A percentile compares a stretch with the other conserved stretches of the same genome.
Conservation (phyloP, 2,329 filamentous ascomycete genomes). For the Hypoxylon sp. region DNA sequence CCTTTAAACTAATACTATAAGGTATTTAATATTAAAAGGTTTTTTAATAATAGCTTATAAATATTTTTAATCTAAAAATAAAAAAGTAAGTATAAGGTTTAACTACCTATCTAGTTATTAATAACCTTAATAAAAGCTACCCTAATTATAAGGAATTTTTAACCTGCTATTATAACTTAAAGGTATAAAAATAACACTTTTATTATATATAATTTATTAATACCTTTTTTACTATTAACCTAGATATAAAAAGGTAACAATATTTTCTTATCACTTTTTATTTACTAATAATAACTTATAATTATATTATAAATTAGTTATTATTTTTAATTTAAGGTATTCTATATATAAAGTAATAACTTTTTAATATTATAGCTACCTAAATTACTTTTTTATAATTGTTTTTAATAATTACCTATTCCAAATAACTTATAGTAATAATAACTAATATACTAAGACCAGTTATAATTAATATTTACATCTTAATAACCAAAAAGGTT, state of each 20-base stretch:
- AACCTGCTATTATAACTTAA: not conserved
- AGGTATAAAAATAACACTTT: not conserved
- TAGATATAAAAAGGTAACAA: not conserved
- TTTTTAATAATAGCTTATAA: not conserved
- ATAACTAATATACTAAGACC: not conserved
- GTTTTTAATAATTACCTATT: not conserved
- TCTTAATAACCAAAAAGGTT: not conserved
- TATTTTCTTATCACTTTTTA: too few relatives aligned
- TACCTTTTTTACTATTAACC: not conserved
- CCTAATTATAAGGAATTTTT: not conserved
- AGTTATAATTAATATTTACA: conserved; percentile 1
- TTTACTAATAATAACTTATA: too few relatives aligned
- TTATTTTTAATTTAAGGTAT: too few relatives aligned
- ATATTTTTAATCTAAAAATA: not conserved
- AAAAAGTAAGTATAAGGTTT: not conserved
- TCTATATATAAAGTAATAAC: not conserved
- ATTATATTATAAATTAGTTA: too few relatives aligned
- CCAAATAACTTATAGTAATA: not conserved
- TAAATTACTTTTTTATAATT: not conserved
- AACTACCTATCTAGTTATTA: not conserved
- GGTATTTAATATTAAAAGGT: not conserved
- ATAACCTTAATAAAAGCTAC: not conserved
- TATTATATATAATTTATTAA: not conserved
- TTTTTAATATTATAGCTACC: not conserved
- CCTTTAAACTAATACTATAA: not conserved